Base-by-base conservation (phyloP, 2,329 filamentous ascomycete species). In the Trichocomaceae sp. region DNA sequence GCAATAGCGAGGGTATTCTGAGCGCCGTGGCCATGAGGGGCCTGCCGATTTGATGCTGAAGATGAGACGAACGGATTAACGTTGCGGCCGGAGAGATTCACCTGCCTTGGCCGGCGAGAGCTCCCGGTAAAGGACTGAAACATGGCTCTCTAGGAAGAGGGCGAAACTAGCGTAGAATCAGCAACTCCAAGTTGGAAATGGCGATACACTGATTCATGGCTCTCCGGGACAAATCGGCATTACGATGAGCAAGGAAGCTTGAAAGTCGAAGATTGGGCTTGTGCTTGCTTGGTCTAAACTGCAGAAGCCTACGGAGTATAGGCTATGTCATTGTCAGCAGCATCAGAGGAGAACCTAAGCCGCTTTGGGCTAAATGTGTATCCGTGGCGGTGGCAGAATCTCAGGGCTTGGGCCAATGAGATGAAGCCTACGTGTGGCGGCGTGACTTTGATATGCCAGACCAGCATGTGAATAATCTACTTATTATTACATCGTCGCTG, bases 81-180 rank as follows among this genome's bases (percentile, higher is more conserved):
- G 61, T 83, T 83, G 63, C 91, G 86, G 59, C 90, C 93, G 61
- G 90, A 93, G 58, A 99, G 85, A 73, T 97, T 96, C 68, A 97
- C 90, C 70, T 96, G 91, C 61, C 93, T 86, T 58, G 87, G 86
- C 62, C 88, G 87, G 66, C 89, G 85, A 64, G 90, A 88, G 72
- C 76, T 88, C 63, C 93, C 93, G 22, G 88, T 93, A 75, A 99
- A 99, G 52, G 87, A 90, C 58, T 87, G 85, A 75, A 93, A 95
- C 92, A 96, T 96, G 62, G 67, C 69, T 60, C 26, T 39, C 41
- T 42, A 26, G 45, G 17, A 26, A 46, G 44, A 26, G 17, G 26
- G 46, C 37, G 42, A 52, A 44, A 19, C 26, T 53, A 41, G 26
- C 47, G 39, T 46, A 45, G 48, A 9, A 49, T 19, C 31, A 42